Base-by-base conservation (phyloP, 805 yeast species). In the Debaryomyces tyrocola region DNA sequence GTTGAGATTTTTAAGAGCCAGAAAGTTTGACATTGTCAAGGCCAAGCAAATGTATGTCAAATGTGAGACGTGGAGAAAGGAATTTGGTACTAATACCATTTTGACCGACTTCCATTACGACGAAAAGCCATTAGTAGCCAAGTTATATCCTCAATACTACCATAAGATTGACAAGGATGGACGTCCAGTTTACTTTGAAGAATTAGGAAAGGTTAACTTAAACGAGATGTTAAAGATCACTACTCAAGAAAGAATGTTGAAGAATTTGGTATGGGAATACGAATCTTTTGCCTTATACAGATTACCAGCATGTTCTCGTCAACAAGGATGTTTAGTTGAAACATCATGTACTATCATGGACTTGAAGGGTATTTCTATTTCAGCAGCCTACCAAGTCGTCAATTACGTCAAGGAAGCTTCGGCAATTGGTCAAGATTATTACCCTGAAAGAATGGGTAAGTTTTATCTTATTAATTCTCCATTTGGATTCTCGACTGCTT, bases 361-460 rank as follows among this genome's bases (percentile, higher is more conserved):
- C 65, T 78, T 94, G 65, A 94, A 94, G 73, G 97, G 97, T 29
- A 90, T 92, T 47, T 88, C 97, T 20, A 76, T 94, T 49, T 74
- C 86, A 20, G 72, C 94, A 40, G 96, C 96, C 20, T 83, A 85
- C 53, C 89, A 85, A 64, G 99, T 94, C 37, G 75, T 90, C 53
- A 76, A 85, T 10, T 94, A 90, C 69, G 96, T 94, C 45, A 84
- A 84, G 65, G 97, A 91, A 70, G 97, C 99, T 8, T 88, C 97
- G 11, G 74, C 80, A 60, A 89, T 94, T 59, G 97, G 98, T 49
- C 99, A 94, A 76, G 89, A 94, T 73, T 92, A 88, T 72, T 94
- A 94, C 67, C 99, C 99, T 12, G 99, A 94, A 77, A 87, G 98
- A 70, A 94, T 94, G 99, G 99, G 99, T 63, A 90, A 88, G 69